Evolutionary conservation across 140 eudicot species (phyloP).

Genomic region (Ambrosia hybrid): DNA sequence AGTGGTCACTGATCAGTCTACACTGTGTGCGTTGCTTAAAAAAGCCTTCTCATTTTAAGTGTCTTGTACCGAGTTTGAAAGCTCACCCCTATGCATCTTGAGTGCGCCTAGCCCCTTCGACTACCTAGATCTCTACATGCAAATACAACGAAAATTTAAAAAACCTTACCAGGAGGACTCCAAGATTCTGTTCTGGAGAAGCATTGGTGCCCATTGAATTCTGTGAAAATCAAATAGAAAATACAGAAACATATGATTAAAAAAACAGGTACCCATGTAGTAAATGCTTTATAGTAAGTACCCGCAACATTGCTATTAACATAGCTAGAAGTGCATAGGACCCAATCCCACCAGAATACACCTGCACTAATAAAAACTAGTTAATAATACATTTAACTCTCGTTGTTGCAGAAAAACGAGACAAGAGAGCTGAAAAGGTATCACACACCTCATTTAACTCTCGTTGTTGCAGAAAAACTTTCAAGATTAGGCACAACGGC

Average conservation of each 20-base stretch:
- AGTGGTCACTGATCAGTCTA: too few species aligned
- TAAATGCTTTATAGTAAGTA: conserved; percentile 44
- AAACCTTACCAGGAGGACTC: conserved; percentile 74
- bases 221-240: conserved; percentile 35
- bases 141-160: not conserved
- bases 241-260: not conserved
- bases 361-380: conserved; percentile 44
- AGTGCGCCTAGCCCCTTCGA: too few species aligned
- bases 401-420: not conserved
- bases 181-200: conserved; percentile 79
- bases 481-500: conserved; percentile 86
- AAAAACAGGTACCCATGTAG: conserved; percentile 30
- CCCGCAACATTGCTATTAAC: conserved; percentile 98
- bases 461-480: conserved; percentile 90
- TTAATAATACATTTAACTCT: not conserved
- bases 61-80: too few species aligned
- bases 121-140: not conserved
- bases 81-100: too few species aligned
- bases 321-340: conserved; percentile 92
- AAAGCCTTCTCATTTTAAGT: too few species aligned
- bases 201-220: conserved; percentile 47
- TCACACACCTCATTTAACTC: conserved; percentile 84
- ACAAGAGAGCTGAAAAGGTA: not conserved
- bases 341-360: conserved; percentile 96
- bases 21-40: too few species aligned